A percentile compares a stretch with the other conserved stretches of the same genome.
These are phyloP conservation scores for Amniculicola lignicola DNA, from an alignment of 495 filamentous ascomycete genomes.

Conservation along the genomic window DNA sequence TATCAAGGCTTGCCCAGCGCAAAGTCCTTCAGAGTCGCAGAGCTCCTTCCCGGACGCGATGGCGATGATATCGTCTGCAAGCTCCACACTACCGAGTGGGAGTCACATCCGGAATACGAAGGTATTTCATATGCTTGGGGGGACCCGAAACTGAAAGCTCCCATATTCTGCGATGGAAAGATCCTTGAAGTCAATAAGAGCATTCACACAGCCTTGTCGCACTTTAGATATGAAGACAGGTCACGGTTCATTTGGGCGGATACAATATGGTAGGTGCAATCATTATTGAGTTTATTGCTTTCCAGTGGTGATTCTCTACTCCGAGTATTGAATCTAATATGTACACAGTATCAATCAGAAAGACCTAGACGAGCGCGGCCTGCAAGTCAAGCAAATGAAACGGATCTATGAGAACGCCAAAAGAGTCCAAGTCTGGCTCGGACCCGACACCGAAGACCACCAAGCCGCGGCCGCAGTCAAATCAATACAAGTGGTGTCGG, in stretches of 20 bases:
- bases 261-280: background rate
- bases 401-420: background rate
- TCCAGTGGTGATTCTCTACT: background rate
- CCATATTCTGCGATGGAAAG: background rate
- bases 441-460: background rate
- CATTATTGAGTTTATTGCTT: background rate
- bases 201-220: background rate
- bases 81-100: background rate
- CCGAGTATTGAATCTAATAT: background rate
- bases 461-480: background rate
- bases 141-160: background rate
- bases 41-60: background rate
- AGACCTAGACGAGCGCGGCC: background rate
- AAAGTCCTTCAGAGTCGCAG: background rate
- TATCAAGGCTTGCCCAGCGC: background rate
- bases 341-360: background rate
- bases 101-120: background rate
- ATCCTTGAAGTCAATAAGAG: background rate
- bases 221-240: background rate
- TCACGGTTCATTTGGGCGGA: background rate
- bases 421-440: background rate
- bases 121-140: constrained; percentile 1
- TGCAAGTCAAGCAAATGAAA: background rate
- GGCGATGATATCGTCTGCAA: background rate
- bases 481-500: background rate